Percentiles rank a stretch among this genome's conserved stretches.
These are phyloP conservation scores for Penicillium samsonianum DNA, from an alignment of 495 filamentous ascomycete genomes.

Conservation along the genomic window DNA sequence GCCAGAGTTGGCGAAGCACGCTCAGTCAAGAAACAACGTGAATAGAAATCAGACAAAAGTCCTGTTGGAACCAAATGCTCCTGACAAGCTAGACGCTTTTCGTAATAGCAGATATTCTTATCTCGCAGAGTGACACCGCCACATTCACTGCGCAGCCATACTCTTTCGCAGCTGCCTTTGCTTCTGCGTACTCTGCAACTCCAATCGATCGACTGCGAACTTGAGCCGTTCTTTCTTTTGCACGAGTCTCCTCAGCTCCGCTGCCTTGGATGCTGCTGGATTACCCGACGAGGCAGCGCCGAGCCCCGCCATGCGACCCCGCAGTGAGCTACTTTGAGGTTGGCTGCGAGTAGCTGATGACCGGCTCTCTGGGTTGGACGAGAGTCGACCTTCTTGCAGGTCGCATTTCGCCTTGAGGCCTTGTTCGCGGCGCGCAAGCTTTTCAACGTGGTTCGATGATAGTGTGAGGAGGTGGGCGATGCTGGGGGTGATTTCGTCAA, in stretches of 20 bases:
- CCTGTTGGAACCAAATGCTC: neutral
- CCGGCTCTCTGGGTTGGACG: slow-evolving; percentile 38
- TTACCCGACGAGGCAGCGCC: slow-evolving; percentile 46
- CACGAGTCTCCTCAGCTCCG: slow-evolving; percentile 62
- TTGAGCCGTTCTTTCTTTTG: slow-evolving; percentile 76
- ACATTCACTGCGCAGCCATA: slow-evolving; percentile 56
- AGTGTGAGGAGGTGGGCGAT: slow-evolving; percentile 65
- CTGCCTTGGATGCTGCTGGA: slow-evolving; percentile 58
- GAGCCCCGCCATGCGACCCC: slow-evolving; percentile 30
- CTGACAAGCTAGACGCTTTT: neutral
- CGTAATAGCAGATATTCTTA: neutral
- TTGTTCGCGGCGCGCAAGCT: slow-evolving; percentile 69
- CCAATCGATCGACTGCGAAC: slow-evolving; percentile 73
- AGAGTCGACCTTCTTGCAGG: slow-evolving; percentile 67
- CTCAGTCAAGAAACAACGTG: neutral
- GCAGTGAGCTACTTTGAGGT: slow-evolving; percentile 24
- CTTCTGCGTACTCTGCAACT: slow-evolving; percentile 64
- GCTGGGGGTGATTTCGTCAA: slow-evolving; percentile 74
- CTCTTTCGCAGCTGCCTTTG: slow-evolving; percentile 81
- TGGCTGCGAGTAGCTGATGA: slow-evolving; percentile 27
- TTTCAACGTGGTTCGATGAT: slow-evolving; percentile 67
- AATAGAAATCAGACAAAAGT: too few relatives aligned
- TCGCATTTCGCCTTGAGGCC: slow-evolving; percentile 69
- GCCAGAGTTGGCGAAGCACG: neutral
- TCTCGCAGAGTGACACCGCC: neutral